A percentile compares a stretch with the other conserved stretches of the same genome.
Conservation (phyloP, 768 basidiomycete species). For the Phanerochaete carnosa region DNA sequence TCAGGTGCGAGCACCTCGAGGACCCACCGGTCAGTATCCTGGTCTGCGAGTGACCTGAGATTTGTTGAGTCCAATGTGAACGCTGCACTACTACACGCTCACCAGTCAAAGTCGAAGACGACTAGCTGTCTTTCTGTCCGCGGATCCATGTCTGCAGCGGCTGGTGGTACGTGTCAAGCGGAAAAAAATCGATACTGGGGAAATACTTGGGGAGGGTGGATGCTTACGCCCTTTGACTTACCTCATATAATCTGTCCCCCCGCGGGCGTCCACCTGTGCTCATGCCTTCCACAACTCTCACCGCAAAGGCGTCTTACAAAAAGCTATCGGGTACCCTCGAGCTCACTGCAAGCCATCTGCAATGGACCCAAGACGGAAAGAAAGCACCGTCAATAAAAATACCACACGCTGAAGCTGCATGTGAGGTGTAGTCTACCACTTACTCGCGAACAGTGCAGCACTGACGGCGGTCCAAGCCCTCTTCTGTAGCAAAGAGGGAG, state of each 20-base stretch:
- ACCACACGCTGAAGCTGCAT: slow-evolving; percentile 53
- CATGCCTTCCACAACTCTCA: slow-evolving; percentile 64
- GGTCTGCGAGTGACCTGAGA: slow-evolving; percentile 83
- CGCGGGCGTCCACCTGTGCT: slow-evolving; percentile 11
- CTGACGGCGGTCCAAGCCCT: slow-evolving; percentile 45
- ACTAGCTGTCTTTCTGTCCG: slow-evolving; percentile 60
- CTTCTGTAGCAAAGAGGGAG: slow-evolving; percentile 84
- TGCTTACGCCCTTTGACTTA: slow-evolving; percentile 16
- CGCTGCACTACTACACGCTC: slow-evolving; percentile 1
- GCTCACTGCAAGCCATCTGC: slow-evolving; percentile 67
- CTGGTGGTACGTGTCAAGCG: background rate
- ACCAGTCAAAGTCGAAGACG: slow-evolving; percentile 98
- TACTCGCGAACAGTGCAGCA: slow-evolving; percentile 9
- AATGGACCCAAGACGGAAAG: slow-evolving; percentile 79
- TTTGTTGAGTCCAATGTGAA: background rate
- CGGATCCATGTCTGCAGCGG: slow-evolving; percentile 18
- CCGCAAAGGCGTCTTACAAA: slow-evolving; percentile 82
- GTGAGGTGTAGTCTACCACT: slow-evolving; percentile 38
- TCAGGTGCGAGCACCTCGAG: slow-evolving; percentile 85
- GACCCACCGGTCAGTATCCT: slow-evolving; percentile 94
- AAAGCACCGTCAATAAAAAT: slow-evolving; percentile 62
- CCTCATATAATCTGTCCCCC: slow-evolving; percentile 19
- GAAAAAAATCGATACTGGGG: background rate
- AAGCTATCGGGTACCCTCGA: slow-evolving; percentile 73
- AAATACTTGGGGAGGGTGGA: background rate